Evolutionary conservation across 805 yeast species (phyloP).

Genomic region (Nakazawaea wyomingensis): DNA sequence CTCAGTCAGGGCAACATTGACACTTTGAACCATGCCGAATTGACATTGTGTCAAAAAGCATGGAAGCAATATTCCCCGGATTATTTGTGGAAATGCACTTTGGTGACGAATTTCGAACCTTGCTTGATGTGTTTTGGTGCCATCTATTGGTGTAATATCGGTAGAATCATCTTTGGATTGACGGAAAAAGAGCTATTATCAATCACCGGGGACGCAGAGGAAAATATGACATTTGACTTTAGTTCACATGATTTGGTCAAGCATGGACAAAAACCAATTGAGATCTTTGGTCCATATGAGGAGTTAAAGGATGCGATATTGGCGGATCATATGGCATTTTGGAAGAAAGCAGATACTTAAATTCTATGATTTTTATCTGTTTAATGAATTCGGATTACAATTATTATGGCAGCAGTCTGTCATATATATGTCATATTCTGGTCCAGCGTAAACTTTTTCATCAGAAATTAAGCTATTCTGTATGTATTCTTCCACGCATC

Average conservation of each 20-base stretch:
- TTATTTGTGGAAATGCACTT: slow-evolving; percentile 23
- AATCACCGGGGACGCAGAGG: slow-evolving; percentile 21
- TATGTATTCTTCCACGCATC: no score
- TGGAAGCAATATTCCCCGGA: slow-evolving; percentile 18
- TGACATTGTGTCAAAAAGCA: slow-evolving; percentile 20
- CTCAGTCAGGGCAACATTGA: slow-evolving; percentile 23
- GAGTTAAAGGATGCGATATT: slow-evolving; percentile 19
- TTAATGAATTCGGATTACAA: no score
- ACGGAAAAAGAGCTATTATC: slow-evolving; percentile 18
- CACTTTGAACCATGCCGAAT: slow-evolving; percentile 26
- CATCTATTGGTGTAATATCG: slow-evolving; percentile 25
- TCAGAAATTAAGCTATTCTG: no score
- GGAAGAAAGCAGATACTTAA: no score
- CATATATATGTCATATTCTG: no score
- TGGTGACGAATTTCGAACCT: slow-evolving; percentile 27
- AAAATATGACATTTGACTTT: slow-evolving; percentile 24
- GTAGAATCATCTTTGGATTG: slow-evolving; percentile 23
- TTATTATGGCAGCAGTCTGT: no score
- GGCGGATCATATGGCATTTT: slow-evolving; percentile 21
- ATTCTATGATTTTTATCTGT: no score
- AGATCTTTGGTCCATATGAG: slow-evolving; percentile 22
- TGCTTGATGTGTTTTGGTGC: slow-evolving; percentile 28
- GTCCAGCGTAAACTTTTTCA: no score
- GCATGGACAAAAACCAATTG: slow-evolving; percentile 24
- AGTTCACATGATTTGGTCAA: slow-evolving; percentile 18